Evolutionary conservation across 768 basidiomycete genomes (phyloP).

Genomic region (Leccinum rimulosum): DNA sequence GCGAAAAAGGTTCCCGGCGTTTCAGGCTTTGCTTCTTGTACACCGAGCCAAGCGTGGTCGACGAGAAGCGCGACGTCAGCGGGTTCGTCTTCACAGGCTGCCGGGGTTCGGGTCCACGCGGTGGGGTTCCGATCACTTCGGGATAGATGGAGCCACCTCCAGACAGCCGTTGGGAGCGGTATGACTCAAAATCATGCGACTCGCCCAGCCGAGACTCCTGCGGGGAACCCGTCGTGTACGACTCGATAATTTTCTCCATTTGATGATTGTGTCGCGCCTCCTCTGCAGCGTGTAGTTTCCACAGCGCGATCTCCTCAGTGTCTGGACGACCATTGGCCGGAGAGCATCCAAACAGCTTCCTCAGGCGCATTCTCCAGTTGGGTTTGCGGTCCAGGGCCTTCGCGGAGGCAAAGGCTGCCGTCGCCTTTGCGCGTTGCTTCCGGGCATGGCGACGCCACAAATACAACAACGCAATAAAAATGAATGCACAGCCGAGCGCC

Average conservation of each 20-base stretch:
- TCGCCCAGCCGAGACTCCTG: slow-evolving; percentile 26
- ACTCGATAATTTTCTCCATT: slow-evolving; percentile 49
- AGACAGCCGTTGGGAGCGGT: slow-evolving; percentile 38
- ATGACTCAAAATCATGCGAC: slow-evolving; percentile 19
- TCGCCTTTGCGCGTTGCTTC: slow-evolving; percentile 64
- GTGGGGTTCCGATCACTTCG: slow-evolving; percentile 62
- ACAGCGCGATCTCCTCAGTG: slow-evolving; percentile 48
- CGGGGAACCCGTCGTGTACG: slow-evolving; percentile 44
- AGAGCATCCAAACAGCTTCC: slow-evolving; percentile 54
- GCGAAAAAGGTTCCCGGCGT: slow-evolving; percentile 26
- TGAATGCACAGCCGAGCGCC: slow-evolving; percentile 77
- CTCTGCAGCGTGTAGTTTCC: slow-evolving; percentile 49
- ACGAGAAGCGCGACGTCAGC: slow-evolving; percentile 48
- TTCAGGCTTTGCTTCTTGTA: slow-evolving; percentile 30
- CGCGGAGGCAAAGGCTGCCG: slow-evolving; percentile 59
- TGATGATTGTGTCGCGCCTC: slow-evolving; percentile 47
- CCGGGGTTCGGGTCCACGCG: slow-evolving; percentile 66
- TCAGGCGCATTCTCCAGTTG: slow-evolving; percentile 56
- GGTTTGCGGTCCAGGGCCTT: slow-evolving; percentile 49
- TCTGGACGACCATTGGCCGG: slow-evolving; percentile 27
- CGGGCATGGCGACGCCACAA: slow-evolving; percentile 69
- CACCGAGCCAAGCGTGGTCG: slow-evolving; percentile 40
- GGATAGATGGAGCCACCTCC: slow-evolving; percentile 58
- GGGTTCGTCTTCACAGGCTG: slow-evolving; percentile 57
- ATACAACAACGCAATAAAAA: slow-evolving; percentile 64